Conservation (phyloP, 2,329 filamentous ascomycete species). For the Verticillium zaregamsianum region DNA sequence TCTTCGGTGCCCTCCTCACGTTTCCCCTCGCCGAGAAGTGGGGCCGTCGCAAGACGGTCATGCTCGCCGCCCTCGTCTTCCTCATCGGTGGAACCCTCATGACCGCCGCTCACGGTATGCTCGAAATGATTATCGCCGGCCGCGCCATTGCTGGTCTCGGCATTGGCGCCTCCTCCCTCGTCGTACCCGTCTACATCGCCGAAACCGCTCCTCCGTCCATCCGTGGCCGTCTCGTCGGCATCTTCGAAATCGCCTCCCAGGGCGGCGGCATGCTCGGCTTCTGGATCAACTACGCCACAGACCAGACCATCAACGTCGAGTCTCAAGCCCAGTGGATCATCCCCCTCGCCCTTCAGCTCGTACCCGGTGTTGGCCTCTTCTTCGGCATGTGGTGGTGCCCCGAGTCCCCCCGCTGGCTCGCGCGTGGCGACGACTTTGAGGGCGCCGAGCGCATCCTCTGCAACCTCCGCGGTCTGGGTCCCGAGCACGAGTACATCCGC, state of each 20-base stretch:
- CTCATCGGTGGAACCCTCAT: slow-evolving; percentile 28
- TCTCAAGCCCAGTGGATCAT: slow-evolving; percentile 32
- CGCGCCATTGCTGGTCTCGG: slow-evolving; percentile 49
- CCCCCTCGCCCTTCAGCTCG: slow-evolving; percentile 36
- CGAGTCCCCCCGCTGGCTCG: slow-evolving; percentile 33
- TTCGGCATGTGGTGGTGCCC: slow-evolving; percentile 28
- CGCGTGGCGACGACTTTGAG: slow-evolving; percentile 30
- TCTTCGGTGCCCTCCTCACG: slow-evolving; percentile 32
- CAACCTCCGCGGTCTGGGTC: slow-evolving; percentile 23
- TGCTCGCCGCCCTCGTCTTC: slow-evolving; percentile 38
- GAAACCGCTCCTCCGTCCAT: slow-evolving; percentile 44
- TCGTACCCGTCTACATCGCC: slow-evolving; percentile 39
- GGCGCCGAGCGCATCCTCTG: slow-evolving; percentile 31
- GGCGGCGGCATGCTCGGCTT: slow-evolving; percentile 41
- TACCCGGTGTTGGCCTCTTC: slow-evolving; percentile 31
- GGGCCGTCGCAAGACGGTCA: slow-evolving; percentile 41
- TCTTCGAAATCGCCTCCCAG: slow-evolving; percentile 46
- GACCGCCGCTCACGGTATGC: slow-evolving; percentile 25
- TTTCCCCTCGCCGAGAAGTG: slow-evolving; percentile 44
- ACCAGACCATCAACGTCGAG: slow-evolving; percentile 10
- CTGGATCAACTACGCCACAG: slow-evolving; percentile 28
- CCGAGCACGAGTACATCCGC: slow-evolving; percentile 17
- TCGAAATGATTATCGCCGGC: slow-evolving; percentile 38
- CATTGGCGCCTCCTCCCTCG: slow-evolving; percentile 44
- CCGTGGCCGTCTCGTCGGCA: slow-evolving; percentile 45